Conservation (phyloP, 805 yeast species). For the Metschnikowia dekortorum region DNA sequence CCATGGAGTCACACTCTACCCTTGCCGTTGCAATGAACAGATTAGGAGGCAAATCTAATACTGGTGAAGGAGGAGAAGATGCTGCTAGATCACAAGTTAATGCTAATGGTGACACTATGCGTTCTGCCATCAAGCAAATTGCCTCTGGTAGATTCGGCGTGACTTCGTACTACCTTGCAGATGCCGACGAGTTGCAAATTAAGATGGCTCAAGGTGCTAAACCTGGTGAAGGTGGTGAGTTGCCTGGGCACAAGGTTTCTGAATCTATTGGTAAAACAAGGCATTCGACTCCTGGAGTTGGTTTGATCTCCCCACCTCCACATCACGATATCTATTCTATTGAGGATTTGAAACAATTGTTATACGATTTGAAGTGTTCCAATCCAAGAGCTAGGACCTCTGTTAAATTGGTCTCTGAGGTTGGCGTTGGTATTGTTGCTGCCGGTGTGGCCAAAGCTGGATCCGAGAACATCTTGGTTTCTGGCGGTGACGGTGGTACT, state of each 20-base stretch:
- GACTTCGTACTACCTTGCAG: slow-evolving; percentile 88
- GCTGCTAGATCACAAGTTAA: slow-evolving; percentile 78
- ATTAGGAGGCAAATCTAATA: slow-evolving; percentile 94
- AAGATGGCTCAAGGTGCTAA: slow-evolving; percentile 99
- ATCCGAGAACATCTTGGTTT: slow-evolving; percentile 91
- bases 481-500: slow-evolving; percentile 99
- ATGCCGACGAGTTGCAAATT: slow-evolving; percentile 96
- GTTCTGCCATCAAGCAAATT: slow-evolving; percentile 97
- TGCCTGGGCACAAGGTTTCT: slow-evolving; percentile 91
- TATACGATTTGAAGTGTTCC: slow-evolving; percentile 93
- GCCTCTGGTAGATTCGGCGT: slow-evolving; percentile 99
- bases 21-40: slow-evolving; percentile 98
- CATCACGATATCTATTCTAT: slow-evolving; percentile 98
- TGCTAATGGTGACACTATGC: slow-evolving; percentile 93
- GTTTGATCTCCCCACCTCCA: slow-evolving; percentile 96
- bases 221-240: slow-evolving; percentile 99
- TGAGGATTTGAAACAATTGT: slow-evolving; percentile 94
- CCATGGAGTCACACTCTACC: slow-evolving; percentile 97
- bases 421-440: slow-evolving; percentile 98
- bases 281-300: slow-evolving; percentile 95
- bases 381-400: slow-evolving; percentile 97
- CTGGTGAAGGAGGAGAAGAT: slow-evolving; percentile 99
- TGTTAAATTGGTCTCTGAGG: slow-evolving; percentile 94
- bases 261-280: slow-evolving; percentile 87
- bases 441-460: slow-evolving; percentile 99